Evolutionary conservation across 2,329 filamentous ascomycete genomes (phyloP), one percentile per base, ranked within the genome.

Genomic region (Zymoseptoria ardabiliae): DNA sequence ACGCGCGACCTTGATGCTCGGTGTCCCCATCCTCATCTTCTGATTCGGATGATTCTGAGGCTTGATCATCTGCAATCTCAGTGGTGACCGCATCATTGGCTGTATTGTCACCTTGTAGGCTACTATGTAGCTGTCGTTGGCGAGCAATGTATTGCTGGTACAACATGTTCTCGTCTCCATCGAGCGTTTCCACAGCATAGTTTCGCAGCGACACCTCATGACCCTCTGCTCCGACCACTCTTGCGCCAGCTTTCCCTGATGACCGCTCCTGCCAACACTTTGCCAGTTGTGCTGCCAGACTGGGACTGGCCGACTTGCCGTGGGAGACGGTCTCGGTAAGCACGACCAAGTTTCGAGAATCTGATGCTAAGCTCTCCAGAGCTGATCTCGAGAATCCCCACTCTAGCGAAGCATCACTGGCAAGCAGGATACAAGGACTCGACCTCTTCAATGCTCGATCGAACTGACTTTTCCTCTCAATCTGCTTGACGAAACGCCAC

Each of bases 61-160:
- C 92, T 57, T 88, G 88, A 66, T 96, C 92, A 65, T 95, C 91
- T 21, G 66, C 70, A 28, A 68, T 57, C 30, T 70, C 70, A 17
- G 87, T 88, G 4, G 86, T 85, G 62, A 91, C 90, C 2, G 83
- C 85, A 30, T 87, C 82, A 1, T 84, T 80, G 67, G 93, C 89
- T 1, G 82, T 81, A 6, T 85, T 83, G 54, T 85, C 83, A 19
- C 85, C 87, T 68, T 92, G 88, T 20, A 91, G 79, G 0, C 90
- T 92, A 51, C 89, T 89, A 69, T 96, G 89, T 7, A 96, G 80
- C 70, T 96, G 91, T 28, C 90, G 83, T 73, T 96, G 90, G 3
- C 90, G 91, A 0, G 91, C 91, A 9, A 96, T 81, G 81, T 91
- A 97, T 70, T 97, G 91, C 69, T 97, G 91, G 70, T 99, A 97